Conservation (phyloP, 371 early-diverging fungal genomes). For the Mortierella sp. region DNA sequence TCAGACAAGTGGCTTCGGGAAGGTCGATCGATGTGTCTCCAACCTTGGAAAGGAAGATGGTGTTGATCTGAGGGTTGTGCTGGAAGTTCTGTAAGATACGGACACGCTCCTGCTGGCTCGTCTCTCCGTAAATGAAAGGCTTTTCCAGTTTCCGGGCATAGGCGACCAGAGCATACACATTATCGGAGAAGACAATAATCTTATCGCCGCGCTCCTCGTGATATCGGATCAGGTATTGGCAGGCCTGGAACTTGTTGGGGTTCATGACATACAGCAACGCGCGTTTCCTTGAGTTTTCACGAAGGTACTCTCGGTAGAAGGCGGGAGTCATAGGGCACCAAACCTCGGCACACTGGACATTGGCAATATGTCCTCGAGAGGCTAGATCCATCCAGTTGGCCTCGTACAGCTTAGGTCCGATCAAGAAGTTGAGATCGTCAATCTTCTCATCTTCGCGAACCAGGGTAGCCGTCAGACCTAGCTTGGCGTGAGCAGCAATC, state of each 20-base stretch:
- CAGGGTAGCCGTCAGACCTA: constrained; percentile 99
- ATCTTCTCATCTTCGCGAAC: constrained; percentile 99
- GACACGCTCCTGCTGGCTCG: constrained; percentile 96
- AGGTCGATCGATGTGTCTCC: constrained; percentile 99
- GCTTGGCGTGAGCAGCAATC: constrained; percentile 97
- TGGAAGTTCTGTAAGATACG: constrained; percentile 97
- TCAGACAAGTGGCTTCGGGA: constrained; percentile 99
- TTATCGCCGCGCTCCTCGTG: constrained; percentile 99
- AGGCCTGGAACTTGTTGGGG: constrained; percentile 98
- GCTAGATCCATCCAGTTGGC: constrained; percentile 99
- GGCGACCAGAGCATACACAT: constrained; percentile 96
- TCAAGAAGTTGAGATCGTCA: constrained; percentile 98
- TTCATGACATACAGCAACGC: constrained; percentile 98
- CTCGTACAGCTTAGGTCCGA: constrained; percentile 99
- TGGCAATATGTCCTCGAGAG: constrained; percentile 98
- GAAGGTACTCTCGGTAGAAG: constrained; percentile 97
- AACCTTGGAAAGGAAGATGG: constrained; percentile 98
- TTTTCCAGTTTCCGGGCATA: constrained; percentile 95
- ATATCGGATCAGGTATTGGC: constrained; percentile 97
- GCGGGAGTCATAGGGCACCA: constrained; percentile 99
- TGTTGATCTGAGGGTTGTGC: constrained; percentile 94
- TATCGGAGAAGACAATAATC: constrained; percentile 99
- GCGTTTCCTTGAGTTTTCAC: constrained; percentile 81
- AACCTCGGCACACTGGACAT: constrained; percentile 99
- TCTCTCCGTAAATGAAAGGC: constrained; percentile 98